Evolutionary conservation across 306 rosid species (phyloP).

Genomic region (Sechiopsis laciniata): DNA sequence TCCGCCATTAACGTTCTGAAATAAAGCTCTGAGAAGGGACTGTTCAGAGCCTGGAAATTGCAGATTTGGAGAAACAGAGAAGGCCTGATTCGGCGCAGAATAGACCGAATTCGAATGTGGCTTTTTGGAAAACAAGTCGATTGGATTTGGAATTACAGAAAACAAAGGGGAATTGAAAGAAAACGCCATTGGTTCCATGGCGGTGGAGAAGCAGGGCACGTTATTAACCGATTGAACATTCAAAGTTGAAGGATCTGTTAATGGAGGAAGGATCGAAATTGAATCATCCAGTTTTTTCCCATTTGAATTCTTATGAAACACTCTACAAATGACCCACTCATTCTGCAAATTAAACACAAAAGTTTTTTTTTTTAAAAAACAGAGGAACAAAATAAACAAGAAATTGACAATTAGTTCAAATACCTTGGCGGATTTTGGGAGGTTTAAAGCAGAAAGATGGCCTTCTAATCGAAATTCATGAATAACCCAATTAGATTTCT

Average conservation of each 20-base stretch:
- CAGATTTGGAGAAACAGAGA: conserved; percentile 26
- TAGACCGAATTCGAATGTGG: conserved; percentile 34
- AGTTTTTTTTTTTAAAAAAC: too few relatives aligned
- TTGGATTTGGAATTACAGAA: conserved; percentile 13
- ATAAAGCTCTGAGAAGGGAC: conserved; percentile 42
- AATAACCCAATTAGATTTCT: conserved; percentile 57
- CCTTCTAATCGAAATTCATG: conserved; percentile 93
- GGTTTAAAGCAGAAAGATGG: conserved; percentile 57
- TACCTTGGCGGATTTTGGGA: conserved; percentile 95
- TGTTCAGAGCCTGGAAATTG: conserved; percentile 45
- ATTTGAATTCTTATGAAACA: conserved; percentile 65
- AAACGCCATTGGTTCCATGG: conserved; percentile 30
- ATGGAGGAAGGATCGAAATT: conserved; percentile 58
- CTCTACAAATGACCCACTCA: conserved; percentile 93
- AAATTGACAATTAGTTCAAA: background rate
- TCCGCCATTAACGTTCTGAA: conserved; percentile 46
- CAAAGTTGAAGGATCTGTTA: conserved; percentile 54
- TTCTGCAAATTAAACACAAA: conserved; percentile 53
- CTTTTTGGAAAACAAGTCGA: background rate
- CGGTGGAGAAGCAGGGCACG: conserved; percentile 99
- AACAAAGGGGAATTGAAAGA: conserved; percentile 19
- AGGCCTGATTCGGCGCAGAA: background rate
- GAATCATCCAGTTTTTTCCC: conserved; percentile 69
- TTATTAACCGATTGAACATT: conserved; percentile 35
- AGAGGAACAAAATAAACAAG: background rate